Evolutionary conservation across 2,329 filamentous ascomycete genomes (phyloP).

Genomic region (Ambrosiella beaveri): DNA sequence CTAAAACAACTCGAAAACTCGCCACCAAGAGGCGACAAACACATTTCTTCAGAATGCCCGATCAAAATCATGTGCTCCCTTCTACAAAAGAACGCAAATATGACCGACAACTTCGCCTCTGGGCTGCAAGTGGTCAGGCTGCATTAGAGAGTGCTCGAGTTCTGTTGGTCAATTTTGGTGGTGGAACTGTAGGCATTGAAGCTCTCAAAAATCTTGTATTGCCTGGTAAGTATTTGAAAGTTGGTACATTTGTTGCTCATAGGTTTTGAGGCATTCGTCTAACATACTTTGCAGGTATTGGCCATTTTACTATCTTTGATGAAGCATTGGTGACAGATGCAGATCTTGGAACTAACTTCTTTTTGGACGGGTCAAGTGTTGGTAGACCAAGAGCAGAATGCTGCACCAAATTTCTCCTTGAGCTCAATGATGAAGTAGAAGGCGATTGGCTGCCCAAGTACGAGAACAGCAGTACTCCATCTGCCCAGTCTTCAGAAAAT

Average conservation of each 20-base stretch:
- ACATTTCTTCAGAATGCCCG: neutral
- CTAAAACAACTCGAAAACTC: no score
- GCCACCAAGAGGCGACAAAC: no score
- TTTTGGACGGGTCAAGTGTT: conserved; percentile 62
- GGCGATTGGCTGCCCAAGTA: conserved; percentile 48
- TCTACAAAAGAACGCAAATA: conserved; percentile 61
- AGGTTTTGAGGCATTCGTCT: neutral
- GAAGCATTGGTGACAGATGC: conserved; percentile 56
- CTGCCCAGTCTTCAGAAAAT: conserved; percentile 17
- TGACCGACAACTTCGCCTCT: conserved; percentile 84
- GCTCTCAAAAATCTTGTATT: conserved; percentile 94
- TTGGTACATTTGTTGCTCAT: neutral
- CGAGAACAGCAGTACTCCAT: neutral
- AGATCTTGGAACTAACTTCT: conserved; percentile 94
- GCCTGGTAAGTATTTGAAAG: conserved; percentile 38
- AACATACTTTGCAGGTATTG: conserved; percentile 45
- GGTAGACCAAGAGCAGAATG: conserved; percentile 65
- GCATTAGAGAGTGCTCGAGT: conserved; percentile 83
- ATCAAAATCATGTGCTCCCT: conserved; percentile 18
- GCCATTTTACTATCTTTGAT: conserved; percentile 81
- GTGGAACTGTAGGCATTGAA: conserved; percentile 79
- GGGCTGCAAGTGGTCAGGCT: conserved; percentile 82
- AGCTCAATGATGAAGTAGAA: conserved; percentile 83
- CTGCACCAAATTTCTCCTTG: conserved; percentile 58
- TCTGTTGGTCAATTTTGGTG: conserved; percentile 72